Percentiles rank a stretch among this genome's conserved stretches.
These are phyloP conservation scores for Syzygium aromaticum DNA, from an alignment of 345 rosid genomes.

Conservation along the genomic window DNA sequence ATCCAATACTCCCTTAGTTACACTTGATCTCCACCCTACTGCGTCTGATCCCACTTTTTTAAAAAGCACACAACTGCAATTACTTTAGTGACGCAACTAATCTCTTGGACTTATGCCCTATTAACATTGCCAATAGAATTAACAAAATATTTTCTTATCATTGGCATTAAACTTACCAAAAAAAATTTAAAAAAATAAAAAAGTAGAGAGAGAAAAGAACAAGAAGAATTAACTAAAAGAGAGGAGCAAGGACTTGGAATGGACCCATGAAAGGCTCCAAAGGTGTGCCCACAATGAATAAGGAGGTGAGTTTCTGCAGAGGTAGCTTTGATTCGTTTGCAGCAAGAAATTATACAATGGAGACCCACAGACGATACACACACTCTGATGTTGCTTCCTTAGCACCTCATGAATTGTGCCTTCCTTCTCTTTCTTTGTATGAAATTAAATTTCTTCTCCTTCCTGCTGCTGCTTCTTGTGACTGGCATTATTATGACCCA, in stretches of 20 bases:
- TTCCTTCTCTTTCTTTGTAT: neutral
- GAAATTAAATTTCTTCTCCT: neutral
- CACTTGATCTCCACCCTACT: neutral
- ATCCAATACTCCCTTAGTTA: neutral
- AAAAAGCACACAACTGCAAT: neutral
- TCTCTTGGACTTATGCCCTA: neutral
- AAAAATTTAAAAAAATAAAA: neutral
- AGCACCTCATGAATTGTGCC: neutral
- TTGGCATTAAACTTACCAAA: neutral
- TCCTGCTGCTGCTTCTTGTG: conserved; percentile 1
- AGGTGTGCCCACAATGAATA: neutral
- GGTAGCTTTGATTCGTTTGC: neutral
- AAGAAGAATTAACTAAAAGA: neutral
- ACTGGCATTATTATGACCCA: neutral
- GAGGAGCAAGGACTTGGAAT: neutral
- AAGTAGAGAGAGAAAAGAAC: neutral
- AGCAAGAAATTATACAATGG: neutral
- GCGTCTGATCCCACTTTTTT: neutral
- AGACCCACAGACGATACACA: neutral
- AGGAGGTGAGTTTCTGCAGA: neutral
- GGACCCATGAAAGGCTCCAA: neutral
- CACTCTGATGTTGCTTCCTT: conserved; percentile 1
- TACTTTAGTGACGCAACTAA: neutral
- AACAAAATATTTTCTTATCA: neutral
- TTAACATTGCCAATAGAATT: neutral